Evolutionary conservation across 208 protist genomes (phyloP), one percentile per base, ranked within the genome.

Genomic region (Naegleria fowleri): DNA sequence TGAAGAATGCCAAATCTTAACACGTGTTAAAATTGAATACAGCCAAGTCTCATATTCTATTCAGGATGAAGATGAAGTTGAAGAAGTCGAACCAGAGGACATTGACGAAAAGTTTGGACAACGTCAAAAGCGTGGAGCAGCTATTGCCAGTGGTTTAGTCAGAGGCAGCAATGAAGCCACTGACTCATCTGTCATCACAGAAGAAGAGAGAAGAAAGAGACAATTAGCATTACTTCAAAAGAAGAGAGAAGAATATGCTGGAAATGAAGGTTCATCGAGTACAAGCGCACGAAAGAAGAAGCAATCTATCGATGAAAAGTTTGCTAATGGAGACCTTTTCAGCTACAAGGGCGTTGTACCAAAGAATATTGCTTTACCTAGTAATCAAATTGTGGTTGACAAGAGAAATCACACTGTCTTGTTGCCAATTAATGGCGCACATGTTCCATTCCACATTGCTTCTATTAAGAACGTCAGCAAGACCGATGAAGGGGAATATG

Each of bases 391-490:
- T 16, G 11, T 58, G 3, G 41, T 88, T 0, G 84, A 88, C 33
- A n/a, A 88, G 2, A 96, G 96, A 67, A 94, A 95, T 67, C 96
- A 98, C 52, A 92, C 97, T 22, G 92, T 97, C n/a, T 95, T 99
- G 86, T 92, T 99, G 11, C 98, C 98, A 38, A 95, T 99, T 36
- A 97, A 94, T 85, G 98, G 97, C 22, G 87, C 93, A 11, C 39
- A 95, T 7, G 95, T 97, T 11, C 97, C 98, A 29, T 98, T 99
- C 91, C 98, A 99, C 92, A 95, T 98, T n/a, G 92, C 94, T 5
- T 98, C 97, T 0, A 98, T 99, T 89, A 99, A 96, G 93, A 98
- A 96, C 91, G 96, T 97, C 22, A 95, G 96, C 19, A 95, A 98
- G 55, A 94, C 94, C 58, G 92, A 94, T 48, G 96, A 98, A 90